phyloP scores from a whole-genome alignment of 1,139 yeast genomes.

The Zhuliangozyma blackwelliae region DNA sequence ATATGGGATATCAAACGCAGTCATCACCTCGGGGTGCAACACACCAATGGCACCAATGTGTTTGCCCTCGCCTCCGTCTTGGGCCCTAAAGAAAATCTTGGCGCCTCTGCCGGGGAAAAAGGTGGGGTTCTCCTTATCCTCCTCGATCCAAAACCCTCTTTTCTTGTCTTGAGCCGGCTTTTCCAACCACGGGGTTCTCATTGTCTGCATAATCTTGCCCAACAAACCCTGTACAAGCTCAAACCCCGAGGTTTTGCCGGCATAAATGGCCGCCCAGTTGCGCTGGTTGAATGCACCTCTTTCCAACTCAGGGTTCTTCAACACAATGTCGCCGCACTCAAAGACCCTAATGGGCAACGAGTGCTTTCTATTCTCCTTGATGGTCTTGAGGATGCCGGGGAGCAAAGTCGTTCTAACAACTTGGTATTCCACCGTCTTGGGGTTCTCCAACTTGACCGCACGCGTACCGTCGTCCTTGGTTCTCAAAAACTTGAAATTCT shows the following conservation, averaged over 20 bases:
- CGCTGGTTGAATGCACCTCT: conserved; percentile 91
- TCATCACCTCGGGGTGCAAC: conserved; percentile 90
- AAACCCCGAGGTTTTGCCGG: conserved; percentile 93
- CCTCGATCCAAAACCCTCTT: conserved; percentile 86
- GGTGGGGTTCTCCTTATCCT: conserved; percentile 62
- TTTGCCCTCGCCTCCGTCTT: conserved; percentile 50
- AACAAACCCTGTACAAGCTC: conserved; percentile 92
- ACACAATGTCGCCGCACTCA: conserved; percentile 92
- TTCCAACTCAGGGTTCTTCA: conserved; percentile 75
- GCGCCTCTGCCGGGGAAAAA: conserved; percentile 99
- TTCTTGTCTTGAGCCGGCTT: conserved; percentile 45
- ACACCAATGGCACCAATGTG: conserved; percentile 88
- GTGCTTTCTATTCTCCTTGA: conserved; percentile 94
- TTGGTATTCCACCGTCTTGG: conserved; percentile 94
- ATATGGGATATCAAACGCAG: conserved; percentile 82
- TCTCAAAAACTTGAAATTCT: conserved; percentile 85
- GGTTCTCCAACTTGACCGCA: conserved; percentile 91
- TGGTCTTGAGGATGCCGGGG: conserved; percentile 93
- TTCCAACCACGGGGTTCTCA: conserved; percentile 82
- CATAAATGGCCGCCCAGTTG: conserved; percentile 90
- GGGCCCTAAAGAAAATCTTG: conserved; percentile 66
- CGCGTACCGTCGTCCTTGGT: conserved; percentile 64
- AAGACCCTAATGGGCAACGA: conserved; percentile 91
- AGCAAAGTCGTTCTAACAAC: conserved; percentile 93
- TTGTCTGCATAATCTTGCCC: conserved; percentile 94